phyloP scores from a whole-genome alignment of 1,284 basidiomycete species.

The Leccinum pachyderme region DNA sequence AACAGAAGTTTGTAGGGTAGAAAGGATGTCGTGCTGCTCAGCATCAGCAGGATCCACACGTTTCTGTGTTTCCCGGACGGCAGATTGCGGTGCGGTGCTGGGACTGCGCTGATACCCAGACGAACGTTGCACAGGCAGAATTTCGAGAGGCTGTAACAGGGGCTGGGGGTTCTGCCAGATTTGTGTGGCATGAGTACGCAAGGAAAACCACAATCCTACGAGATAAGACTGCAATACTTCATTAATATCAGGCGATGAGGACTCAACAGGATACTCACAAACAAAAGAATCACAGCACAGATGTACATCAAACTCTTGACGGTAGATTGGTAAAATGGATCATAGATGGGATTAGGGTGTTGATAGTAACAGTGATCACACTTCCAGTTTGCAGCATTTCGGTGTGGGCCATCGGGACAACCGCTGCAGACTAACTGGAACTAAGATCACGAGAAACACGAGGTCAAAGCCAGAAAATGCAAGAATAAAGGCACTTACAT shows the following conservation, averaged over 20 bases:
- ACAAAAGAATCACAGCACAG: slow-evolving; percentile 85
- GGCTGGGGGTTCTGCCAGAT: slow-evolving; percentile 99
- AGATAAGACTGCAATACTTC: slow-evolving; percentile 77
- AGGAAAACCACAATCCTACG: slow-evolving; percentile 97
- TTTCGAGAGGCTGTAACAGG: slow-evolving; percentile 68
- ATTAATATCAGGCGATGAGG: neutral
- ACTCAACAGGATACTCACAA: slow-evolving; percentile 58
- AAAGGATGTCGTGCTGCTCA: slow-evolving; percentile 31
- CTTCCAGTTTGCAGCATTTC: slow-evolving; percentile 61
- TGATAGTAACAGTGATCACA: slow-evolving; percentile 95
- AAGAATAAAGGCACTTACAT: slow-evolving; percentile 56
- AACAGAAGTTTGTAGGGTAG: slow-evolving; percentile 42
- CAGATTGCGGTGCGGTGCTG: slow-evolving; percentile 25
- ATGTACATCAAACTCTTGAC: slow-evolving; percentile 95
- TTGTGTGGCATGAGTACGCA: slow-evolving; percentile 96
- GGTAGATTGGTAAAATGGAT: slow-evolving; percentile 96
- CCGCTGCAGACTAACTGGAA: slow-evolving; percentile 93
- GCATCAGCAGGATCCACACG: slow-evolving; percentile 40
- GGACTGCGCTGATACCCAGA: slow-evolving; percentile 61
- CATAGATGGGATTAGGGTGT: slow-evolving; percentile 88
- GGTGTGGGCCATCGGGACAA: slow-evolving; percentile 60
- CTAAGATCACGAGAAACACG: slow-evolving; percentile 38
- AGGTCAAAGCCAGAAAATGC: slow-evolving; percentile 9
- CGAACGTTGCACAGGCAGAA: slow-evolving; percentile 55
- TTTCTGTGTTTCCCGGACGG: slow-evolving; percentile 38